A percentile compares a stretch with the other conserved stretches of the same genome.
phyloP scores from a whole-genome alignment of 345 rosid genomes.

The Rubroshorea leprosula region DNA sequence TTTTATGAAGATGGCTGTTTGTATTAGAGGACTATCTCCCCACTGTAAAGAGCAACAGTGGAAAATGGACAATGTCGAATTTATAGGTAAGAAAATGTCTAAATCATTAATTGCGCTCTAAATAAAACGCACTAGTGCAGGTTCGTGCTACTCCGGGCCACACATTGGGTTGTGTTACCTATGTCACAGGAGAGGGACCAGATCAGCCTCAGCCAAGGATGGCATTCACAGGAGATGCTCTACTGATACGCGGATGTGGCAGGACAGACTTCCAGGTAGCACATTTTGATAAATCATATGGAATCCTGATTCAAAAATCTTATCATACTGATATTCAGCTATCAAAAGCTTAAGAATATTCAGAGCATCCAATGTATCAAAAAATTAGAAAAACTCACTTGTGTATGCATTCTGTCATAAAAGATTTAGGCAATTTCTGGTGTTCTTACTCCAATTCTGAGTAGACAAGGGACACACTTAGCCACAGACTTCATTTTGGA shows the following conservation, averaged over 20 bases:
- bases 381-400: too few species aligned
- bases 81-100: background rate
- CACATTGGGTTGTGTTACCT: slow-evolving; percentile 85
- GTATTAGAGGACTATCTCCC: too few species aligned
- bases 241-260: slow-evolving; percentile 92
- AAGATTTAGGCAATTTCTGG: background rate
- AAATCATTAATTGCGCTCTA: background rate
- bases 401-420: background rate
- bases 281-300: slow-evolving; percentile 6
- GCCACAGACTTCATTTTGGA: background rate
- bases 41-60: background rate
- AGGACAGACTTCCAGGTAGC: slow-evolving; percentile 96
- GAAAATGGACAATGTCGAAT: background rate
- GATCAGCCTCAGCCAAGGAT: slow-evolving; percentile 82
- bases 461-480: background rate
- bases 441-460: background rate
- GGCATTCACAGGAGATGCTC: slow-evolving; percentile 94
- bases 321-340: background rate
- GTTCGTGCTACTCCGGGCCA: slow-evolving; percentile 94
- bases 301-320: background rate
- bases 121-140: slow-evolving; percentile 27
- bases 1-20: too few species aligned
- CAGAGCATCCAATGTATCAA: too few species aligned
- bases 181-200: slow-evolving; percentile 79
- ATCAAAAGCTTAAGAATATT: background rate